A percentile compares a stretch with the other conserved stretches of the same genome.
phyloP scores from a whole-genome alignment of 1,284 basidiomycete species.

The Filobasidium uniguttulatum region DNA sequence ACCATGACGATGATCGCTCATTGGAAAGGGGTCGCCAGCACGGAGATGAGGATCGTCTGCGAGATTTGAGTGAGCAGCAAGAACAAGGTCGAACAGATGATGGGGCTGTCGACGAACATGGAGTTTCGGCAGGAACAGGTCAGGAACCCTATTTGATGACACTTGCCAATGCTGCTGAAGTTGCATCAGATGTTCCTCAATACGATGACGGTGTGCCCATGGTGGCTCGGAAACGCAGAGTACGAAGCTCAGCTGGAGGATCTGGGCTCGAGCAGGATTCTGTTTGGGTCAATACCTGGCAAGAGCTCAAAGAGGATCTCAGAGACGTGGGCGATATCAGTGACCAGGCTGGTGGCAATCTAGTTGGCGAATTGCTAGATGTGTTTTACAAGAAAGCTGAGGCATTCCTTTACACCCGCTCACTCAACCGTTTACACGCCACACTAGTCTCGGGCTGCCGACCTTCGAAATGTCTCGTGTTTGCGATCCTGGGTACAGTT shows the following conservation, averaged over 20 bases:
- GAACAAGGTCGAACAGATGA: background rate
- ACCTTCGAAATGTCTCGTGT: slow-evolving; percentile 9
- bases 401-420: slow-evolving; percentile 2
- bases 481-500: slow-evolving; percentile 10
- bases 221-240: slow-evolving; percentile 13
- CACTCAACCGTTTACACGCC: slow-evolving; percentile 1
- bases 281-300: slow-evolving; percentile 21
- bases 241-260: slow-evolving; percentile 20
- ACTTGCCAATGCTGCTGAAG: slow-evolving; percentile 32
- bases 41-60: background rate
- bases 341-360: background rate
- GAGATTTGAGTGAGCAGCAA: background rate
- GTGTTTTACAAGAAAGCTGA: background rate
- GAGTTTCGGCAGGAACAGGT: background rate
- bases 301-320: slow-evolving; percentile 28
- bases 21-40: background rate
- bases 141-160: slow-evolving; percentile 34
- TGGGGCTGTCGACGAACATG: background rate
- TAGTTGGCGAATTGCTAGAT: slow-evolving; percentile 1
- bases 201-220: slow-evolving; percentile 11
- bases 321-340: slow-evolving; percentile 14
- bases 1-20: too few relatives aligned
- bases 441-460: slow-evolving; percentile 2
- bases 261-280: slow-evolving; percentile 21
- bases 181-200: slow-evolving; percentile 13